Evolutionary conservation across 208 protist genomes (phyloP), one percentile per base, ranked within the genome.

Genomic region (Tritrichomonas musculus): DNA sequence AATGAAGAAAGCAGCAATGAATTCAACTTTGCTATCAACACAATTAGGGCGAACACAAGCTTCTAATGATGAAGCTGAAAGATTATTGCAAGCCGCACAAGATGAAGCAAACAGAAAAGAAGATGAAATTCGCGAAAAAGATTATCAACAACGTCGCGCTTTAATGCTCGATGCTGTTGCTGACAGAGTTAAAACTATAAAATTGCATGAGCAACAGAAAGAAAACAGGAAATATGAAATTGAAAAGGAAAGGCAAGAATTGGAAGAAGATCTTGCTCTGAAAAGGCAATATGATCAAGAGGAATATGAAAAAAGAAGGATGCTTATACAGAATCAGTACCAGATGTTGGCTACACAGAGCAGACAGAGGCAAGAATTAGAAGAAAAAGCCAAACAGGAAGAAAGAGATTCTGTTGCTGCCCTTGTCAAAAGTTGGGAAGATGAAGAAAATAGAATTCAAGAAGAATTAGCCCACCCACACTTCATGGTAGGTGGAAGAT

Each of bases 151-250:
- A 1, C 4, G 77, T 17, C 53, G 77, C 8, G 27, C 33, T 39
- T 36, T 88, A 17, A 88, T 88, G 77, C n/a, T 88, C 1, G 77
- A 88, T 88, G 77, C 77, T 39, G 77, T 88, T 11, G 47, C 33
- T 49, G 77, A 88, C 30, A 25, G 77, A 33, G 47, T 88, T 33
- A 53, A 57, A 27, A 88, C 77, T 57, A 88, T 88, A 60, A 53
- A 88, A 30, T n/a, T 88, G 0, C 77, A 88, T n/a, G 77, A 88
- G n/a, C 4, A 60, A 20, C 41, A 88, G 17, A 88, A 88, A 47
- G 30, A 53, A 4, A 57, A 88, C 8, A 20, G 27, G 27, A 53
- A 47, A n/a, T 20, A 57, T 20, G 77, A 88, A 8, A 88, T 57
- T 27, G 0, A 47, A 3, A 47, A 44, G 0, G 77, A 88, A 36